A percentile compares a stretch with the other conserved stretches of the same genome.
These are phyloP conservation scores for Globisporangium alternatum DNA, from an alignment of 352 stramenopile species.

Conservation along the genomic window DNA sequence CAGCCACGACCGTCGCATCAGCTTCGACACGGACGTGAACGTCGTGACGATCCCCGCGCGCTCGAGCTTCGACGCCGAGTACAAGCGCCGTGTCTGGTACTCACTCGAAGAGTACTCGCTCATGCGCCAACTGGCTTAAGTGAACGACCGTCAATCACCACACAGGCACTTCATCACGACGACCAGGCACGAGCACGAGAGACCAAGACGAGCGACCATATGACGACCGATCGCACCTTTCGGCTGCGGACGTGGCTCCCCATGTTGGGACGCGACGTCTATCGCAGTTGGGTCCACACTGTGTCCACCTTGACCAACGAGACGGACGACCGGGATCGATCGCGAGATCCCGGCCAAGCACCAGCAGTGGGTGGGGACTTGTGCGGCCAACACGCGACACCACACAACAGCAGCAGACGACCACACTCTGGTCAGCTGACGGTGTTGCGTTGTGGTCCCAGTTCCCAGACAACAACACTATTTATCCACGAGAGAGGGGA, in stretches of 20 bases:
- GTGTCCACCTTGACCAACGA: neutral
- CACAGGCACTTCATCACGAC: neutral
- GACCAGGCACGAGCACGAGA: neutral
- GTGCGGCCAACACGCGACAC: neutral
- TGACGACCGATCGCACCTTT: slow-evolving; percentile 6
- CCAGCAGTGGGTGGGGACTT: slow-evolving; percentile 7
- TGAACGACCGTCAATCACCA: slow-evolving; percentile 5
- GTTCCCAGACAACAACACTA: slow-evolving; percentile 2
- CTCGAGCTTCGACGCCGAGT: slow-evolving; percentile 69
- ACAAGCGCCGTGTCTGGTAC: slow-evolving; percentile 81
- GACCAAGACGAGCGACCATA: slow-evolving; percentile 4
- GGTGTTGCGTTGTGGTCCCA: neutral
- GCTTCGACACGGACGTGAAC: slow-evolving; percentile 70
- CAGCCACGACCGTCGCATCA: slow-evolving; percentile 72
- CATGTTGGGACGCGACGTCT: neutral
- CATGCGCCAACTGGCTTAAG: slow-evolving; percentile 37
- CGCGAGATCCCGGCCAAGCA: slow-evolving; percentile 8
- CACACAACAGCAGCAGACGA: neutral
- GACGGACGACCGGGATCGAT: slow-evolving; percentile 12
- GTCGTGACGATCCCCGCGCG: slow-evolving; percentile 70
- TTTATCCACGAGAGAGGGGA: slow-evolving; percentile 5
- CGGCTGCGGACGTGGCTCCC: slow-evolving; percentile 8
- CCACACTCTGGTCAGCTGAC: neutral
- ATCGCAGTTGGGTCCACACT: slow-evolving; percentile 11
- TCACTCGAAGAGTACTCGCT: slow-evolving; percentile 57